Conservation (phyloP, 2,329 filamentous ascomycete species). For the Exophiala mesophila region DNA sequence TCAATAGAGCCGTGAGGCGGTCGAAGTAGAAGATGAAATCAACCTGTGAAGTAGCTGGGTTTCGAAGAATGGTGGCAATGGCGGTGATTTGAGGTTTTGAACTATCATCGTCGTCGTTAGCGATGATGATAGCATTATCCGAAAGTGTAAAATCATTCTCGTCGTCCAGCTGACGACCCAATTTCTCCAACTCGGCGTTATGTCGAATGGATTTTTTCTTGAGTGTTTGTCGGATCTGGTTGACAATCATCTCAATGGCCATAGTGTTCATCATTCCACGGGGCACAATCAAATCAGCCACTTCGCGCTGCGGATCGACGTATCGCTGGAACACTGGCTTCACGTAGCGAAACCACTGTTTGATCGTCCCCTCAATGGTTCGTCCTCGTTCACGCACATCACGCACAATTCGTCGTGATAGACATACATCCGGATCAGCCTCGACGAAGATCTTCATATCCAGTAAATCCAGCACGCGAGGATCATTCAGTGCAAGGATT, state of each 20-base stretch:
- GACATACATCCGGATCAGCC: constrained; percentile 88
- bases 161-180: constrained; percentile 68
- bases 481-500: constrained; percentile 90
- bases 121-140: constrained; percentile 65
- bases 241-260: constrained; percentile 86
- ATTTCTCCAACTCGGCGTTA: constrained; percentile 68
- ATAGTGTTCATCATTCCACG: constrained; percentile 91
- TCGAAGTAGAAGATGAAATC: constrained; percentile 99
- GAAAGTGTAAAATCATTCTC: constrained; percentile 73
- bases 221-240: constrained; percentile 84
- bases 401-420: constrained; percentile 78
- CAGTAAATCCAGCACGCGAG: constrained; percentile 74
- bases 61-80: constrained; percentile 87
- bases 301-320: constrained; percentile 81
- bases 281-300: constrained; percentile 81
- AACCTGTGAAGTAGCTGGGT: constrained; percentile 71
- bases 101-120: too few species aligned
- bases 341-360: constrained; percentile 95
- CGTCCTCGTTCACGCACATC: constrained; percentile 85
- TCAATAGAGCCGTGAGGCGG: constrained; percentile 73
- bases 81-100: constrained; percentile 77
- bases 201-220: constrained; percentile 80
- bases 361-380: constrained; percentile 92
- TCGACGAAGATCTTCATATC: constrained; percentile 99
- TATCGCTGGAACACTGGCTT: constrained; percentile 96